Base-by-base conservation (phyloP, 2,329 filamentous ascomycete genomes). In the Neonectria ditissima region DNA sequence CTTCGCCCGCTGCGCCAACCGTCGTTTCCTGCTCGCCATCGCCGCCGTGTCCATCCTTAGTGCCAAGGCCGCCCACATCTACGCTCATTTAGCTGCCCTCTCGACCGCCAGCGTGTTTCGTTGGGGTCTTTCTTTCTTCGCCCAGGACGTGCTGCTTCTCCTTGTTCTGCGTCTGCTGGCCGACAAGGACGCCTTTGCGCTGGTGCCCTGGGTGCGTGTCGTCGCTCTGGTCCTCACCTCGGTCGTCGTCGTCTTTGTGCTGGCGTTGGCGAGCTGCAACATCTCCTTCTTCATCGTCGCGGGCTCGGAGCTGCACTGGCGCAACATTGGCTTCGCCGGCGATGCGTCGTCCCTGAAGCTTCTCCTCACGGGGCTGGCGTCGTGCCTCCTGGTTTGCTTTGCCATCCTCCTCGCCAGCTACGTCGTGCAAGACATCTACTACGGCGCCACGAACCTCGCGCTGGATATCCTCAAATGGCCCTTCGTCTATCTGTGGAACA, bases 301-400 rank as follows among this genome's bases (percentile, higher is more conserved):
- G 1, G 76, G 77, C 18, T 73, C 73, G 7, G 77, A 80, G 55
- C 71, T 80, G 4, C 78, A 77, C 39, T 77, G 77, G 69, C 71
- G 75, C 45, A 79, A 80, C 50, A 63, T 78, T 22, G 75, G 65
- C 13, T 51, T 79, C 9, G 73, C 72, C 0, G 66, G 69, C 10
- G 78, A 79, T 34, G 65, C 75, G 11, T 73, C 75, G 1, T 75
- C 75, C 1, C 68, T 73, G 62, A 67, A 67, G 14, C 67, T 77
- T 41, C 64, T 80, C 13, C 69, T 79, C 2, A 69, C 76, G 1
- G 78, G 77, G 1, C 52, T 76, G 24, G 44, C 77, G 22, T 73
- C 74, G 16, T 73, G 72, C 7, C 50, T 65, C 1, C 20, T 74
- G 30, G 70, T 72, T 1, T 30, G 73, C 1, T 51, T 18, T 3